These are phyloP conservation scores for Petunia secreta DNA, from an alignment of 257 asterid species.

Conservation along the genomic window DNA sequence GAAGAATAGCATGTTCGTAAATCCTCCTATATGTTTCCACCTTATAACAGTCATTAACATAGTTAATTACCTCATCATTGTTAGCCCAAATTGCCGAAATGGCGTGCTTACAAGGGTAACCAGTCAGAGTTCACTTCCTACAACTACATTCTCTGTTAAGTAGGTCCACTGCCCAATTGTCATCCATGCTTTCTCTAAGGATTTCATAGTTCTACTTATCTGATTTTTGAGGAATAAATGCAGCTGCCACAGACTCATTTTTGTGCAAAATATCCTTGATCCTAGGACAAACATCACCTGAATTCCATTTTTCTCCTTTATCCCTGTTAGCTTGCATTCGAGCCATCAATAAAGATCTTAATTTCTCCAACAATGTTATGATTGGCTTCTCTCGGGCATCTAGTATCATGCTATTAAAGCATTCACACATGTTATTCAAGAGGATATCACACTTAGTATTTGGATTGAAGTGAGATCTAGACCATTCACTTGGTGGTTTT, in stretches of 20 bases:
- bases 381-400: slow-evolving; percentile 9
- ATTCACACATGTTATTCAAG: slow-evolving; percentile 4
- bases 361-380: background rate
- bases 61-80: background rate
- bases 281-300: background rate
- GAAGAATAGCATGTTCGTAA: too few species aligned
- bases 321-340: background rate
- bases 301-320: background rate
- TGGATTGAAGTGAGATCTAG: background rate
- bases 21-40: too few species aligned
- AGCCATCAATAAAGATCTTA: background rate
- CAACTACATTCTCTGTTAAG: too few species aligned
- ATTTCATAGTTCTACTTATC: too few species aligned
- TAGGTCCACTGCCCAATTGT: too few species aligned
- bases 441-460: slow-evolving; percentile 3
- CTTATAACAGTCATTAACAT: background rate
- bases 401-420: too few species aligned
- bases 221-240: too few species aligned
- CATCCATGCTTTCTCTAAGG: too few species aligned
- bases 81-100: too few species aligned
- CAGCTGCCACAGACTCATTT: too few species aligned
- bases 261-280: too few species aligned
- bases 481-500: background rate
- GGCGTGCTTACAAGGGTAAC: slow-evolving; percentile 13
- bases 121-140: too few species aligned